Evolutionary conservation across 176 grass and related monocot species (phyloP).

Genomic region (maize (Zea mays)): DNA sequence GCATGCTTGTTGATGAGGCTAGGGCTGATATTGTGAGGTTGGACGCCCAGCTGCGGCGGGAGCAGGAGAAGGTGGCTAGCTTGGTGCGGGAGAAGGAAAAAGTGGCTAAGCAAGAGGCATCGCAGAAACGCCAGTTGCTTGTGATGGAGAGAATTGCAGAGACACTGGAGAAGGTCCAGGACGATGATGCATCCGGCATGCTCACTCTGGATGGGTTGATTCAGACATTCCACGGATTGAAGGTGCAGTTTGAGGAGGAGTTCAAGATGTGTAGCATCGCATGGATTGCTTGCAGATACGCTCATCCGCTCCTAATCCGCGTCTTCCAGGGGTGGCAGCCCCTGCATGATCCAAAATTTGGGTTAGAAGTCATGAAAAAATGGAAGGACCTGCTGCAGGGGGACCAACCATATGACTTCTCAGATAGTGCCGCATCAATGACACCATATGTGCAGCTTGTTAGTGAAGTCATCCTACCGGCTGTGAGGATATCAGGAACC

Average conservation of each 20-base stretch:
- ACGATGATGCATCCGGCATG: slow-evolving; percentile 51
- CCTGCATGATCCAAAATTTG: slow-evolving; percentile 60
- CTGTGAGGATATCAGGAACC: slow-evolving; percentile 70
- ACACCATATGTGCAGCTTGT: slow-evolving; percentile 78
- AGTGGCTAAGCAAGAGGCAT: slow-evolving; percentile 55
- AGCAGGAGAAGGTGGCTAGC: slow-evolving; percentile 64
- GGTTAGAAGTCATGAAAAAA: slow-evolving; percentile 62
- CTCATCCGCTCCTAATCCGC: slow-evolving; percentile 56
- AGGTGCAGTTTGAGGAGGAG: slow-evolving; percentile 54
- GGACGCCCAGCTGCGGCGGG: slow-evolving; percentile 55
- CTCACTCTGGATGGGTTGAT: slow-evolving; percentile 63
- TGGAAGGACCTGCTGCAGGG: slow-evolving; percentile 79
- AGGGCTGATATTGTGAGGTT: slow-evolving; percentile 70
- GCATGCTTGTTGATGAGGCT: slow-evolving; percentile 64
- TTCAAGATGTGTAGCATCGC: slow-evolving; percentile 80
- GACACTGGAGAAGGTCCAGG: slow-evolving; percentile 55
- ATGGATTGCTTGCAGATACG: slow-evolving; percentile 66
- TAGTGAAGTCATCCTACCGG: slow-evolving; percentile 73
- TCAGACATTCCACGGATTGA: slow-evolving; percentile 58
- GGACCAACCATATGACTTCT: slow-evolving; percentile 68
- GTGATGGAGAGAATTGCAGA: slow-evolving; percentile 67
- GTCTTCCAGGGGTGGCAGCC: slow-evolving; percentile 90
- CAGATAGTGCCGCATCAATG: slow-evolving; percentile 48
- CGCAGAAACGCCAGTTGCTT: slow-evolving; percentile 57
- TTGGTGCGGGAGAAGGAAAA: slow-evolving; percentile 69